A percentile compares a stretch with the other conserved stretches of the same genome.
phyloP scores from a whole-genome alignment of 2,329 filamentous ascomycete species.

The Neocucurbitaria cava region DNA sequence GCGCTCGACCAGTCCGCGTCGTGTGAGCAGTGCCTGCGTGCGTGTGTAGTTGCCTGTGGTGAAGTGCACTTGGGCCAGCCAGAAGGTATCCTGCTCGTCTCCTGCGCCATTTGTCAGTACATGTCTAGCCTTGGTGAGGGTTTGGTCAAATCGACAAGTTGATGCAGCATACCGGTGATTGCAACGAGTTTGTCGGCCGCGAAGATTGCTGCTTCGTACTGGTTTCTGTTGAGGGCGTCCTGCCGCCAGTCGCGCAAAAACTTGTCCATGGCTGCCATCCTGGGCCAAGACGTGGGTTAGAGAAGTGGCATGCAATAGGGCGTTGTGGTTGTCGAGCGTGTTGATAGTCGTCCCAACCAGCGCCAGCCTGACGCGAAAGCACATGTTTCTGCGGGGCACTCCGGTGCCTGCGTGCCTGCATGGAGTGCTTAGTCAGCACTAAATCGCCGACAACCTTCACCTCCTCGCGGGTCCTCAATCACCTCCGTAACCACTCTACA shows the following conservation, averaged over 20 bases:
- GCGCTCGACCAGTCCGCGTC: slow-evolving; percentile 80
- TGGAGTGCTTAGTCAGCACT: slow-evolving; percentile 22
- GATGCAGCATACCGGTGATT: slow-evolving; percentile 73
- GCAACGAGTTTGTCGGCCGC: slow-evolving; percentile 97
- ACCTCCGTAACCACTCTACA: slow-evolving; percentile 1
- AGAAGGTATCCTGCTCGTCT: slow-evolving; percentile 92
- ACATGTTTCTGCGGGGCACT: slow-evolving; percentile 27
- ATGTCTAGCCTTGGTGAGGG: too few relatives aligned
- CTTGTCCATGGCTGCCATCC: slow-evolving; percentile 73
- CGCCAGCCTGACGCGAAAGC: slow-evolving; percentile 26
- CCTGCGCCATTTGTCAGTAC: slow-evolving; percentile 60
- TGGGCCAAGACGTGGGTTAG: too few relatives aligned
- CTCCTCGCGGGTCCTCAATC: neutral
- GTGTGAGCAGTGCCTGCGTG: slow-evolving; percentile 83
- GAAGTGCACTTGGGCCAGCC: slow-evolving; percentile 98
- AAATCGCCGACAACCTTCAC: slow-evolving; percentile 16
- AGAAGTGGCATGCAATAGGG: too few relatives aligned
- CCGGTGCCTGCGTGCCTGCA: slow-evolving; percentile 12
- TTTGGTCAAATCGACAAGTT: neutral
- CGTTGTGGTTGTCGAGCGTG: neutral
- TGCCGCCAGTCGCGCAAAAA: slow-evolving; percentile 95
- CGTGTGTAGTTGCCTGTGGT: slow-evolving; percentile 93
- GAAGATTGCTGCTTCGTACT: slow-evolving; percentile 96
- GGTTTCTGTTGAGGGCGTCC: slow-evolving; percentile 92
- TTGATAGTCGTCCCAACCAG: slow-evolving; percentile 12